Evolutionary conservation across 345 rosid genomes (phyloP).

Genomic region (Linum trigynum): DNA sequence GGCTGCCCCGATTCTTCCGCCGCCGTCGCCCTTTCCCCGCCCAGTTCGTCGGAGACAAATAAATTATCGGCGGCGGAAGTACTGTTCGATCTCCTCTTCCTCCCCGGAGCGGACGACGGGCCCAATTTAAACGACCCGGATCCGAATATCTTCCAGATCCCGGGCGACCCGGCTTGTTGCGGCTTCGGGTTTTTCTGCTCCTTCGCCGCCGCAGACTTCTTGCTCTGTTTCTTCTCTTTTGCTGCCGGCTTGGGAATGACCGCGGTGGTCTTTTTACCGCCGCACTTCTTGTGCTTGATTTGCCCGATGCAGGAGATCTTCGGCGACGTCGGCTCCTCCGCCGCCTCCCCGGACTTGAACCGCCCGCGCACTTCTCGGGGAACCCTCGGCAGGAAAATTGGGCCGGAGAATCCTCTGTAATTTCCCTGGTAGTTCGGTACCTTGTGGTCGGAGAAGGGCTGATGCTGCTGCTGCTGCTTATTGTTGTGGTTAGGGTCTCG

Average conservation of each 20-base stretch:
- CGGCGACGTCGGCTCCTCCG: constrained; percentile 1
- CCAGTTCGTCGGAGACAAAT: neutral
- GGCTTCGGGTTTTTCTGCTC: neutral
- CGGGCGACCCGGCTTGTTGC: neutral
- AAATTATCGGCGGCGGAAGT: neutral
- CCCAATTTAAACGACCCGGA: neutral
- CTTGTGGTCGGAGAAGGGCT: neutral
- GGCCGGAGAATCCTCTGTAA: constrained; percentile 1
- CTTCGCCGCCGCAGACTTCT: neutral
- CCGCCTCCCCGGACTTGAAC: neutral
- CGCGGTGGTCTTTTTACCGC: neutral
- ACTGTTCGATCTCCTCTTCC: neutral
- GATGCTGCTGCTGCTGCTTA: neutral
- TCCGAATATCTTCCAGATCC: neutral
- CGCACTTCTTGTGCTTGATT: constrained; percentile 1
- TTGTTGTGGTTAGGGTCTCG: neutral
- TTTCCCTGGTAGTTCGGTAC: neutral
- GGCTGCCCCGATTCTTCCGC: neutral
- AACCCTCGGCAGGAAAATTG: neutral
- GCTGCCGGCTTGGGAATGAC: neutral
- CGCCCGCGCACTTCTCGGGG: neutral
- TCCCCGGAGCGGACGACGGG: neutral
- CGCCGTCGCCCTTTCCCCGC: neutral
- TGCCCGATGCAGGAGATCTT: constrained; percentile 5
- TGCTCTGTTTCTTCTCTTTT: neutral